These are phyloP conservation scores for Diaporthe vaccinii DNA, from an alignment of 2,329 filamentous ascomycete genomes.

Conservation along the genomic window DNA sequence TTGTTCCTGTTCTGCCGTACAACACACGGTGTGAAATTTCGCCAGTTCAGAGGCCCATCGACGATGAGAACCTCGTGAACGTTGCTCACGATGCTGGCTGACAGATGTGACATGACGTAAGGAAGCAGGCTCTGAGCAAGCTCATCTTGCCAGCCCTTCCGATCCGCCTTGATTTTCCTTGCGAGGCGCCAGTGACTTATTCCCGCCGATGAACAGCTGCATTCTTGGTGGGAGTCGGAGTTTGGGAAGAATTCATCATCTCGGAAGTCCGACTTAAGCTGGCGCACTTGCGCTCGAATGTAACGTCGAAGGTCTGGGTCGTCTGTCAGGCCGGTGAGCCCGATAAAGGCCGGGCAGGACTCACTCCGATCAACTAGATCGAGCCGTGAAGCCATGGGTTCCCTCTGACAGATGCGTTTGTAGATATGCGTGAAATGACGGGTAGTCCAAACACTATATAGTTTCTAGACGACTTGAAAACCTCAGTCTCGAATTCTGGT, in stretches of 20 bases:
- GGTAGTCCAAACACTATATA: neutral
- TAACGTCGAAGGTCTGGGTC: neutral
- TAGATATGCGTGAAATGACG: neutral
- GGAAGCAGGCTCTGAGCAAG: neutral
- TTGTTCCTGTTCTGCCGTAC: neutral
- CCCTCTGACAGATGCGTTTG: neutral
- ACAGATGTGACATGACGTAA: neutral
- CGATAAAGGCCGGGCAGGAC: neutral
- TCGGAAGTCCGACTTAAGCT: neutral
- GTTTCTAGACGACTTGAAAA: neutral
- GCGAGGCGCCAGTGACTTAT: neutral
- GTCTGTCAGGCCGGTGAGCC: neutral
- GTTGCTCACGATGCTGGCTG: neutral
- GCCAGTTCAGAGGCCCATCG: neutral
- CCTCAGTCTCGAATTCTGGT: neutral
- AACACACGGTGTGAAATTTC: neutral
- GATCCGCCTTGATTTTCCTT: neutral
- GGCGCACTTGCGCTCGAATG: constrained; percentile 4
- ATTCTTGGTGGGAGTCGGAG: neutral
- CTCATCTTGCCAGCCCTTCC: neutral
- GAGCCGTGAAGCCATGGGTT: neutral
- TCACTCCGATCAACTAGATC: neutral
- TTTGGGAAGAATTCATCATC: neutral
- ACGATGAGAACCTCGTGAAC: neutral
- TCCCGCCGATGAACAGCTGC: neutral